Evolutionary conservation across 306 rosid species (phyloP).

Genomic region (Rubus idaeus): DNA sequence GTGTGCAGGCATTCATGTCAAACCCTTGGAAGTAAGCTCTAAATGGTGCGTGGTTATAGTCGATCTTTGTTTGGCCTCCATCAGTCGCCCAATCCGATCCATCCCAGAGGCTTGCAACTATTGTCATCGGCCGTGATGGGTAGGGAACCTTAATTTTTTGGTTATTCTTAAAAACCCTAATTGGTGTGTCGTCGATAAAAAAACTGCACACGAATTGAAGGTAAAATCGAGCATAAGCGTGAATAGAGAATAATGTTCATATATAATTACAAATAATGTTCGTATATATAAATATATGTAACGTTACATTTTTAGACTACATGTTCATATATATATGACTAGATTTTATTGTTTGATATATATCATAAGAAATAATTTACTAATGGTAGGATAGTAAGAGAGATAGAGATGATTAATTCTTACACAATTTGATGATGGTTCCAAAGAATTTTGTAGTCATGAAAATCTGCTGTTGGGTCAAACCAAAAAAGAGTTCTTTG

Average conservation of each 20-base stretch:
- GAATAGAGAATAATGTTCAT: background rate
- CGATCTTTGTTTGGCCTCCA: conserved; percentile 45
- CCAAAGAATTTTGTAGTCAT: conserved; percentile 50
- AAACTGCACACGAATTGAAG: conserved; percentile 26
- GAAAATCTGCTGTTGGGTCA: conserved; percentile 50
- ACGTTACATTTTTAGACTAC: background rate
- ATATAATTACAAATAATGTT: background rate
- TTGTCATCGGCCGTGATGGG: conserved; percentile 46
- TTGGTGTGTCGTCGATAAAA: conserved; percentile 44
- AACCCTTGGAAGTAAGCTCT: conserved; percentile 48
- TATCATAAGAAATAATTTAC: no score
- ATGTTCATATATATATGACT: background rate
- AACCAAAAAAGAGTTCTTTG: conserved; percentile 61
- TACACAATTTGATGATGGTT: conserved; percentile 67
- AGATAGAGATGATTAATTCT: background rate
- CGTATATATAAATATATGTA: background rate
- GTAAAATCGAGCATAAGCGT: no score
- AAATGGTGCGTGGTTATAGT: conserved; percentile 56
- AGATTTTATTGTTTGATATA: background rate
- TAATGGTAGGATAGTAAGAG: no score
- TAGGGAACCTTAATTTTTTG: conserved; percentile 28
- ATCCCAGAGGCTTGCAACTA: conserved; percentile 49
- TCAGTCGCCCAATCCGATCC: conserved; percentile 60
- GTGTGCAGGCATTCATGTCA: conserved; percentile 35
- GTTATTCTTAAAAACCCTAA: conserved; percentile 47